Evolutionary conservation across 192 early-diverging fungal genomes (phyloP), one percentile per base, ranked within the genome.

Genomic region (Coemansia interrupta): DNA sequence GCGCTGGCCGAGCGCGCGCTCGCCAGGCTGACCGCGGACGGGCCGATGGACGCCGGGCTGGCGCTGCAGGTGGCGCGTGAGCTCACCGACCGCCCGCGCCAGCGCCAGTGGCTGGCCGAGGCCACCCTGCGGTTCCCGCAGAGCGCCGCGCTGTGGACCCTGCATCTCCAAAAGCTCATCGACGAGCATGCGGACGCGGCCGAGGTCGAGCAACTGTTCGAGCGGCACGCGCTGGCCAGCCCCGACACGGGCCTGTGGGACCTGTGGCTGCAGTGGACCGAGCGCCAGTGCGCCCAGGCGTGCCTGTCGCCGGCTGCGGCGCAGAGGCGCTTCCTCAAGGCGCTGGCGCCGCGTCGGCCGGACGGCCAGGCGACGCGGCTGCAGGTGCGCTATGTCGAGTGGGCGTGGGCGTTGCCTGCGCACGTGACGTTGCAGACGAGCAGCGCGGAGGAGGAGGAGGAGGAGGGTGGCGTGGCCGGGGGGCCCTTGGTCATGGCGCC

Each of bases 301-400:
- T 7, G 32, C 10, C 32, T 36, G 32, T 36, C 32, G 32, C 32
- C 32, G 3, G 32, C 32, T 1, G 32, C 32, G 6, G 32, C 32
- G 6, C 32, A 36, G 10, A 36, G 9, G 10, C 32, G 32, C 32
- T 36, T 36, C 32, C 32, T 36, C 1, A 8, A 3, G 32, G 32
- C 32, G 6, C 32, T 36, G 2, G 32, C 32, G 32, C 32, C 32
- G 83, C 26, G 64, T 85, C 48, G 73, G 78, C 14, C 83, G 80
- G 24, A 65, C 82, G 23, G 69, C 70, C 13, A 70, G 68, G 64
- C 69, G 82, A 73, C 81, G 17, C 63, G 79, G 22, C 61, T 89
- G 39, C 72, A 84, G 38, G 51, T 59, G 5, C 71, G 84, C 24
- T 85, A 83, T 67, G 60, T 89, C 29, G 68, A 79, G 18, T 88